phyloP scores from a whole-genome alignment of 768 basidiomycete species.

The Lyophyllum atratum region DNA sequence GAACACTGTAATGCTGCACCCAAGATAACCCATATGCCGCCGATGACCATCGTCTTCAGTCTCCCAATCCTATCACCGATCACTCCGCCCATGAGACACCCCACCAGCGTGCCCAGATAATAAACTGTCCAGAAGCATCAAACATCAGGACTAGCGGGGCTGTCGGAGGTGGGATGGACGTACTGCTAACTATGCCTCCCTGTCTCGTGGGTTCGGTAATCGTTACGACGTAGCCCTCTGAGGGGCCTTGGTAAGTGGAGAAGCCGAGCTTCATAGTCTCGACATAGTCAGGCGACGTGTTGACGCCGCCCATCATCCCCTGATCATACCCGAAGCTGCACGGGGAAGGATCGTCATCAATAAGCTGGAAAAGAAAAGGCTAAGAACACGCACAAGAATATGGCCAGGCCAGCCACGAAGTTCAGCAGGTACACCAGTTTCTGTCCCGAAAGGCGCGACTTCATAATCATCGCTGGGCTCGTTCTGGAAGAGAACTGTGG shows the following conservation, averaged over 20 bases:
- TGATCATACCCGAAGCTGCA: slow-evolving; percentile 49
- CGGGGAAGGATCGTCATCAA: not conserved
- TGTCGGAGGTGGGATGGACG: slow-evolving; percentile 1
- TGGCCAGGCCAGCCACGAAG: slow-evolving; percentile 31
- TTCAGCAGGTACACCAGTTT: slow-evolving; percentile 28
- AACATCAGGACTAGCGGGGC: not conserved
- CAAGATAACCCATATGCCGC: slow-evolving; percentile 40
- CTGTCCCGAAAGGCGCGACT: slow-evolving; percentile 20
- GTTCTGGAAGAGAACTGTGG: not conserved
- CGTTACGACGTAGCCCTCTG: slow-evolving; percentile 42
- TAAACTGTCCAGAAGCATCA: slow-evolving; percentile 26
- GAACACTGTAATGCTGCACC: slow-evolving; percentile 44
- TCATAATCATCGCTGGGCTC: no score
- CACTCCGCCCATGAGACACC: slow-evolving; percentile 41
- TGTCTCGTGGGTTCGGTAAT: slow-evolving; percentile 44
- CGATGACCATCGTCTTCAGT: slow-evolving; percentile 40
- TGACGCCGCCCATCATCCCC: slow-evolving; percentile 51
- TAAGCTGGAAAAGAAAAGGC: not conserved
- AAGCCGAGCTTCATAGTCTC: slow-evolving; percentile 39
- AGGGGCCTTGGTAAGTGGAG: slow-evolving; percentile 39
- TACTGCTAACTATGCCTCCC: slow-evolving; percentile 46
- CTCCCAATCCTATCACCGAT: slow-evolving; percentile 43
- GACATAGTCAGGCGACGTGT: slow-evolving; percentile 45
- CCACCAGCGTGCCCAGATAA: slow-evolving; percentile 43
- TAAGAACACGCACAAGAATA: slow-evolving; percentile 27